Evolutionary conservation across 495 filamentous ascomycete genomes (phyloP), one percentile per base, ranked within the genome.

Genomic region (Choiromyces venosus): DNA sequence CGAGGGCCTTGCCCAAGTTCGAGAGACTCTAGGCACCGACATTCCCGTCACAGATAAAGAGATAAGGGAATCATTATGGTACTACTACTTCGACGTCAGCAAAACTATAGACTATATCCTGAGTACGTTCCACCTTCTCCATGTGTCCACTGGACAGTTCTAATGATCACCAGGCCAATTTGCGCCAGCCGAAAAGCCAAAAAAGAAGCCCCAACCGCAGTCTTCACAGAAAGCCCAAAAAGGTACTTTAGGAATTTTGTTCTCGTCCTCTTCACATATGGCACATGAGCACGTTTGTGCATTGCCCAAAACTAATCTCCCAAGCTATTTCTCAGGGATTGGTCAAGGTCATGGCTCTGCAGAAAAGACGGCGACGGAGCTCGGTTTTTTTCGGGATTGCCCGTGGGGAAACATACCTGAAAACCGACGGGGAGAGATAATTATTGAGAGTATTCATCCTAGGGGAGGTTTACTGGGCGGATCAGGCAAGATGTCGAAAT

Each of bases 11-110:
- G 81, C 82, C 64, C 80, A 86, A 73, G 87, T 91, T 44, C 86
- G 86, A 73, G 82, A 84, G 29, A 84, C 85, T 10, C 83, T 93
- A 14, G 88, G 87, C 5, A 70, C 78, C 12, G 83, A 85, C 46
- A 83, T 85, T 64, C 81, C 82, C 40, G 84, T 90, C 65, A 88
- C 89, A 33, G 87, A 88, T 66, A 84, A 87, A 40, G 90, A 96
- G 73, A 93, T 97, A 61, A 87, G 96, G 81, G 96, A 98, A 69
- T 87, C 93, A 0, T 82, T 99, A 39, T 99, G 93, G 92, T 88
- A 98, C 82, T 97, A 97, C 82, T 99, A 94, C 82, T 97, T 92
- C 80, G 94, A 99, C 81, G 85, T 97, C 37, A 88, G 88, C 37
- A 97, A 97, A 81, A 87, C 92, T 0, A 90, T 93, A 29, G 85